phyloP scores from a whole-genome alignment of 1,139 yeast species.

The Zhuliangozyma blackwelliae region DNA sequence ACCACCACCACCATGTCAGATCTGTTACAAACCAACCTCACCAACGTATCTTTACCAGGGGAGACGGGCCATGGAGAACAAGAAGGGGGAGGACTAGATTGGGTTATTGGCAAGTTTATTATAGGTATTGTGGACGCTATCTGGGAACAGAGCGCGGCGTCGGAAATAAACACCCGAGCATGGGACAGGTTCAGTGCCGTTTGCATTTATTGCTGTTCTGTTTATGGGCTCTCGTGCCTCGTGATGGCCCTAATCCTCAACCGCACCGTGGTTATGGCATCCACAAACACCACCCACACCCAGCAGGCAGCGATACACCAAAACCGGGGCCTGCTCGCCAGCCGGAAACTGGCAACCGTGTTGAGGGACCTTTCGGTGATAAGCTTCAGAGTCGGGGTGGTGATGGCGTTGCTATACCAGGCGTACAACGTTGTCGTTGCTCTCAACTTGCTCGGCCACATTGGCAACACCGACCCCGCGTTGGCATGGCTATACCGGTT shows the following conservation, averaged over 20 bases:
- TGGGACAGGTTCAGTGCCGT: slow-evolving; percentile 18
- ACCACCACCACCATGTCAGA: too few species aligned
- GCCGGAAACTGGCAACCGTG: slow-evolving; percentile 15
- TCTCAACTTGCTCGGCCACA: slow-evolving; percentile 23
- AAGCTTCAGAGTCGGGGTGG: slow-evolving; percentile 33
- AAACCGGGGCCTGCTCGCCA: slow-evolving; percentile 8
- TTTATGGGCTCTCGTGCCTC: slow-evolving; percentile 45
- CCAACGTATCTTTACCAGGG: too few species aligned
- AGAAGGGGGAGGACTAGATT: slow-evolving; percentile 1
- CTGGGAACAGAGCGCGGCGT: slow-evolving; percentile 19
- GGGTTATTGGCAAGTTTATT: slow-evolving; percentile 10
- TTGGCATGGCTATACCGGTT: slow-evolving; percentile 17
- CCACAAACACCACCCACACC: slow-evolving; percentile 38
- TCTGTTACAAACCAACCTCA: too few species aligned
- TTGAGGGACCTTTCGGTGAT: slow-evolving; percentile 20
- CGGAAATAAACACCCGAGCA: slow-evolving; percentile 7
- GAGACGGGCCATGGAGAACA: too few species aligned
- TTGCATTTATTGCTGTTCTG: slow-evolving; percentile 30
- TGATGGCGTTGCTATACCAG: slow-evolving; percentile 30
- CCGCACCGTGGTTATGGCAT: slow-evolving; percentile 63
- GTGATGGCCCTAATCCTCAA: slow-evolving; percentile 62
- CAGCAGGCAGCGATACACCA: slow-evolving; percentile 19
- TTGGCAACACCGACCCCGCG: slow-evolving; percentile 16
- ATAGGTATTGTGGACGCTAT: slow-evolving; percentile 21
- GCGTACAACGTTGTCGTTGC: slow-evolving; percentile 35